These are phyloP conservation scores for Crassisporium funariophilum DNA, from an alignment of 768 basidiomycete species.

Conservation along the genomic window DNA sequence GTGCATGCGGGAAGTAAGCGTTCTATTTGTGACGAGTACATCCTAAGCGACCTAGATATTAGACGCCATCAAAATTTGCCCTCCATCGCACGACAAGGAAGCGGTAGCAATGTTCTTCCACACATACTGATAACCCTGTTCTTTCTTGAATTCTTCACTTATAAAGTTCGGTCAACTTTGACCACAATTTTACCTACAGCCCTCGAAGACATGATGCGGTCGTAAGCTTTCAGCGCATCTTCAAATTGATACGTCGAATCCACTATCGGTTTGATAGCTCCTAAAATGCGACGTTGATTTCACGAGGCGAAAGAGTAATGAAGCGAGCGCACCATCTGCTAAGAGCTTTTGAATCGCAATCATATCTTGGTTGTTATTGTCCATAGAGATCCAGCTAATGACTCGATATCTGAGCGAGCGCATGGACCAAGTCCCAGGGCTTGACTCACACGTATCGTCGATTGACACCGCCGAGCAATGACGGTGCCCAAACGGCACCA, in stretches of 20 bases:
- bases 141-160: too few species aligned
- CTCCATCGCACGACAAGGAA: too few species aligned
- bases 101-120: too few species aligned
- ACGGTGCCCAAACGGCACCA: constrained; percentile 40
- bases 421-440: not conserved
- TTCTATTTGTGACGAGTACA: too few species aligned
- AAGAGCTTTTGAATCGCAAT: not conserved
- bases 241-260: constrained; percentile 62
- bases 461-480: constrained; percentile 52
- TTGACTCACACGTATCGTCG: constrained; percentile 47
- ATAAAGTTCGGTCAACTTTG: constrained; percentile 35
- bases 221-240: constrained; percentile 61
- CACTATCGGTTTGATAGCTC: constrained; percentile 51
- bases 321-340: constrained; percentile 16
- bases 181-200: constrained; percentile 70
- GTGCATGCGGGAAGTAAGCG: too few species aligned
- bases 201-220: constrained; percentile 51
- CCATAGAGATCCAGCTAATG: constrained; percentile 30
- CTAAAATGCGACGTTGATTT: constrained; percentile 25
- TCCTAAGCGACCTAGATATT: too few species aligned
- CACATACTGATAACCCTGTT: too few species aligned
- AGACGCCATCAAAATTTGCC: too few species aligned
- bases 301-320: not conserved
- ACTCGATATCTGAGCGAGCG: not conserved
- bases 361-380: not conserved